Conservation (phyloP, 2,329 filamentous ascomycete genomes). For the Epichloe brachyelytri region DNA sequence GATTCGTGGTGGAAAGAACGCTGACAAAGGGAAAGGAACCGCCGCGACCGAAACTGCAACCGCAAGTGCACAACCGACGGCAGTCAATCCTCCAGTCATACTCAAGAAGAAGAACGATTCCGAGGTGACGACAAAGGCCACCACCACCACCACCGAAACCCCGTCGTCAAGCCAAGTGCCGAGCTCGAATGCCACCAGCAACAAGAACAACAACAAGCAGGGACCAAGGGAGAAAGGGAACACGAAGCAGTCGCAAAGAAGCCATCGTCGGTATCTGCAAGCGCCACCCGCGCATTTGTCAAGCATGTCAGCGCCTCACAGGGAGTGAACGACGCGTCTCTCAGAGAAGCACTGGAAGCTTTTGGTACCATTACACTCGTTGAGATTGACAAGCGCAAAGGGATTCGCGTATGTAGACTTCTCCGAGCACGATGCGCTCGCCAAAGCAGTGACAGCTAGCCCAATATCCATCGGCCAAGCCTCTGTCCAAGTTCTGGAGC, state of each 20-base stretch:
- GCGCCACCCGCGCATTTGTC: constrained; percentile 57
- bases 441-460: constrained; percentile 69
- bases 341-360: constrained; percentile 58
- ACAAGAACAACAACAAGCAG: constrained; percentile 9
- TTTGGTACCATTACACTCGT: constrained; percentile 69
- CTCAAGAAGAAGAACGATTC: constrained; percentile 28
- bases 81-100: constrained; percentile 24
- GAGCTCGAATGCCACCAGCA: constrained; percentile 1
- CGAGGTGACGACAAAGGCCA: constrained; percentile 11
- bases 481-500: constrained; percentile 74
- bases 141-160: constrained; percentile 10
- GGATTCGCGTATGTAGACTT: constrained; percentile 93
- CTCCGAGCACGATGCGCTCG: constrained; percentile 55
- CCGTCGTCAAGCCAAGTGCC: constrained; percentile 2
- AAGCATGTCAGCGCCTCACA: constrained; percentile 83
- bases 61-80: constrained; percentile 13
- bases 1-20: constrained; percentile 24
- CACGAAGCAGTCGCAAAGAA: constrained; percentile 21
- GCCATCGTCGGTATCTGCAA: constrained; percentile 17
- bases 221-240: constrained; percentile 2
- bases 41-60: constrained; percentile 15
- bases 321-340: constrained; percentile 71
- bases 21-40: constrained; percentile 24
- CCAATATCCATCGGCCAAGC: constrained; percentile 74
- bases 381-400: constrained; percentile 91